phyloP scores from a whole-genome alignment of 2,329 filamentous ascomycete species.

The Fusarium citri region DNA sequence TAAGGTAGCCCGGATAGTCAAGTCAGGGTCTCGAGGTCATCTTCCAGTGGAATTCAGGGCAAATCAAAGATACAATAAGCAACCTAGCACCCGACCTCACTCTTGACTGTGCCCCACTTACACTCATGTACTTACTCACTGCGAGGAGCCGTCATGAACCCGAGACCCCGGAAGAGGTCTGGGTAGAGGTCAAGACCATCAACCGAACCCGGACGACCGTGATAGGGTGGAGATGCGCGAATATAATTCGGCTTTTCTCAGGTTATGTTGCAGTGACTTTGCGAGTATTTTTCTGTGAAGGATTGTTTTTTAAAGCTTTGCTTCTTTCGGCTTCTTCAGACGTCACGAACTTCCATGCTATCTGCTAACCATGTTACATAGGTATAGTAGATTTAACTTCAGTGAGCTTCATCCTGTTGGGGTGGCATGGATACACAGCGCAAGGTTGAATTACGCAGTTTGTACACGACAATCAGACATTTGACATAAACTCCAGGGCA shows the following conservation, averaged over 20 bases:
- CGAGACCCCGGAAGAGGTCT: constrained; percentile 22
- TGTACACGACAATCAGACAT: constrained; percentile 10
- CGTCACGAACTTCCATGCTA: background rate
- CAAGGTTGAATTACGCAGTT: background rate
- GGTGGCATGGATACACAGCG: background rate
- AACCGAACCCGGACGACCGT: constrained; percentile 35
- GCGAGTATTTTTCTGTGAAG: background rate
- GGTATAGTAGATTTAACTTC: background rate
- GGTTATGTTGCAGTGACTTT: constrained; percentile 7
- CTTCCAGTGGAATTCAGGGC: constrained; percentile 32
- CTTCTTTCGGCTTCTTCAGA: background rate
- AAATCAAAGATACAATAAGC: constrained; percentile 11
- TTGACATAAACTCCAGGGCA: constrained; percentile 6
- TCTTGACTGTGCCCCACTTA: constrained; percentile 8
- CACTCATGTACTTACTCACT: constrained; percentile 1
- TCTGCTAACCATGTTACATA: background rate
- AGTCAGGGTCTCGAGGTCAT: constrained; percentile 1
- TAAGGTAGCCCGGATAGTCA: background rate
- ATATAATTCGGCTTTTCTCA: constrained; percentile 49
- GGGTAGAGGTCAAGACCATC: constrained; percentile 3
- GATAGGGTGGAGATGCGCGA: constrained; percentile 52
- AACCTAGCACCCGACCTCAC: background rate
- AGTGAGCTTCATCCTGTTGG: background rate
- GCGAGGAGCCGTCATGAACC: constrained; percentile 30
- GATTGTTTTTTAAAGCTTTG: background rate